Conservation (phyloP, 306 rosid species). For the Vigna angularis region DNA sequence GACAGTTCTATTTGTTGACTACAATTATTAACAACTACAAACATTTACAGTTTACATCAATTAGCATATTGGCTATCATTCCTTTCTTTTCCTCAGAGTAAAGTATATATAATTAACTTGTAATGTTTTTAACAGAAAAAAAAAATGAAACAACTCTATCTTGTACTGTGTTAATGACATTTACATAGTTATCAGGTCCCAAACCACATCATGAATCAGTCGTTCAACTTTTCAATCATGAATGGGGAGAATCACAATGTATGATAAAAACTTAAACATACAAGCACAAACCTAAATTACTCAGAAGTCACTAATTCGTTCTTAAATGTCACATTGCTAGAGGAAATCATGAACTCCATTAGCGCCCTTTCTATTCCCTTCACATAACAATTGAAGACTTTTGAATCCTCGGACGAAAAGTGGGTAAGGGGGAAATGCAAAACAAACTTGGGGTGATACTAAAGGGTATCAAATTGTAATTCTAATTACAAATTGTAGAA, state of each 20-base stretch:
- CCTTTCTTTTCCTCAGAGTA: not conserved
- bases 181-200: not conserved
- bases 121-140: not conserved
- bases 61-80: slow-evolving; percentile 34
- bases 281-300: slow-evolving; percentile 1
- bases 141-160: not conserved
- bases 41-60: slow-evolving; percentile 11
- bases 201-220: slow-evolving; percentile 2
- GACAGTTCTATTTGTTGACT: slow-evolving; percentile 19
- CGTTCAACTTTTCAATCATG: slow-evolving; percentile 11
- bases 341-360: slow-evolving; percentile 21
- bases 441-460: slow-evolving; percentile 2
- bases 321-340: not conserved
- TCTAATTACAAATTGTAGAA: slow-evolving; percentile 18
- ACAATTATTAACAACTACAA: slow-evolving; percentile 21
- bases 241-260: slow-evolving; percentile 12
- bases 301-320: slow-evolving; percentile 1
- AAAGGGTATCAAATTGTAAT: slow-evolving; percentile 5
- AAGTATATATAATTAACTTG: not conserved
- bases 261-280: not conserved
- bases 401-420: slow-evolving; percentile 9
- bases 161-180: not conserved
- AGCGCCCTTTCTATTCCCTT: not conserved
- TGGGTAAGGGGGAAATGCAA: not conserved
- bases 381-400: not conserved